Evolutionary conservation across 2,329 filamentous ascomycete genomes (phyloP).

Genomic region (Tothia fuscella): DNA sequence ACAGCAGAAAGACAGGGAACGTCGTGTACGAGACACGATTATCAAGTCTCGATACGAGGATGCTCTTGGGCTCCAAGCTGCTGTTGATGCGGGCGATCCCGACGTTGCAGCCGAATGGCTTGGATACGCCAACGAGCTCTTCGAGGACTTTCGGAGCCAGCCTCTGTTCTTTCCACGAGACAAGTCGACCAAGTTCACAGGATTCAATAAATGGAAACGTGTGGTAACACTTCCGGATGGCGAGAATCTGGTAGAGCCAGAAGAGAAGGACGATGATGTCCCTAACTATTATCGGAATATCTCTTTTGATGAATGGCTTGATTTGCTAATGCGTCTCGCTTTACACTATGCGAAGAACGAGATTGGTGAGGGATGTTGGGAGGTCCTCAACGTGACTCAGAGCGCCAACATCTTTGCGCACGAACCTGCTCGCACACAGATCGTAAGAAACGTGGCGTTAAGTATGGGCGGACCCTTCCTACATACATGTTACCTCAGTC

Average conservation of each 20-base stretch:
- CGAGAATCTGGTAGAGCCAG: conserved; percentile 15
- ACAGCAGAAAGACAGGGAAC: background rate
- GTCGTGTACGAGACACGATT: conserved; percentile 1
- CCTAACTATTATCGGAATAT: conserved; percentile 61
- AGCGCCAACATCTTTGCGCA: conserved; percentile 76
- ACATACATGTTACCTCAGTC: too few relatives aligned
- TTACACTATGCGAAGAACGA: conserved; percentile 59
- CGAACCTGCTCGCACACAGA: conserved; percentile 51
- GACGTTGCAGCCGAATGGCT: conserved; percentile 6
- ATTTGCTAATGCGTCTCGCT: conserved; percentile 81
- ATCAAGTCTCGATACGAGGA: conserved; percentile 6
- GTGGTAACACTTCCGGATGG: conserved; percentile 24
- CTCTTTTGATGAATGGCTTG: conserved; percentile 72
- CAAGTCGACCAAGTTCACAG: conserved; percentile 28
- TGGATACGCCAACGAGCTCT: conserved; percentile 7
- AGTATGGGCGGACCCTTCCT: conserved; percentile 36
- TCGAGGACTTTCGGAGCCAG: conserved; percentile 8
- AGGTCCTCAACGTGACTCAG: conserved; percentile 63
- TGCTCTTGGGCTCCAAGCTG: background rate
- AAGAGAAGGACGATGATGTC: conserved; percentile 17
- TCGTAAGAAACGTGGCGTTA: conserved; percentile 68
- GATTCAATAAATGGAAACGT: conserved; percentile 17
- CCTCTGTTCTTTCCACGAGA: conserved; percentile 7
- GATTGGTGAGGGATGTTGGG: conserved; percentile 61
- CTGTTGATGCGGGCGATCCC: conserved; percentile 7